A percentile compares a stretch with the other conserved stretches of the same genome.
Evolutionary conservation across 106 monocot genomes (phyloP).

Genomic region (Acorus calamus): DNA sequence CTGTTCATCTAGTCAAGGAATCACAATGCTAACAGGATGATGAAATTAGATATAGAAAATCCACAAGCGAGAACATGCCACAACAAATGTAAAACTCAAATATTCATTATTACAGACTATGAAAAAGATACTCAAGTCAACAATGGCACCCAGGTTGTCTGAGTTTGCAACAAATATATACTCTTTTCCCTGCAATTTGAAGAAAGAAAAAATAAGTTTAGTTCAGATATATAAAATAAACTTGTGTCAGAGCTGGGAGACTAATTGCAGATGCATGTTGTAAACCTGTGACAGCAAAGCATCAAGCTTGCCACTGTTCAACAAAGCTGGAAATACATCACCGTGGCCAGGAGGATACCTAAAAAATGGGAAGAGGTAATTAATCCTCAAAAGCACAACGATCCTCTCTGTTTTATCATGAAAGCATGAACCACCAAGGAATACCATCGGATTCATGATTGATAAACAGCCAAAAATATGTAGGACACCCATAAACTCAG

Average conservation of each 20-base stretch:
- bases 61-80: too few relatives aligned
- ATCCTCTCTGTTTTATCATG: too few relatives aligned
- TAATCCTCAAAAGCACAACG: too few relatives aligned
- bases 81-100: too few relatives aligned
- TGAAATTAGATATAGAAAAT: too few relatives aligned
- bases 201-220: background rate
- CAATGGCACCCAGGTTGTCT: slow-evolving; percentile 12
- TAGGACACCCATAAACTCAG: too few relatives aligned
- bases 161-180: slow-evolving; percentile 9
- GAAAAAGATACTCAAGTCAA: slow-evolving; percentile 3
- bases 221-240: background rate
- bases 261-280: background rate
- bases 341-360: slow-evolving; percentile 10
- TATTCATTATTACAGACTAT: background rate
- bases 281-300: slow-evolving; percentile 2
- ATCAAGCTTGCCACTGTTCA: slow-evolving; percentile 9
- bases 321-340: slow-evolving; percentile 2
- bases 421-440: too few relatives aligned
- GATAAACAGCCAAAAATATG: too few relatives aligned
- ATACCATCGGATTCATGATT: too few relatives aligned
- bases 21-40: background rate
- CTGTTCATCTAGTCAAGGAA: slow-evolving; percentile 4
- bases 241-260: background rate
- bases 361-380: background rate
- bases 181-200: slow-evolving; percentile 6